Percentiles rank a stretch among this genome's conserved stretches.
These are phyloP conservation scores for Shiraia bambusicola DNA, from an alignment of 2,329 filamentous ascomycete genomes.

Conservation along the genomic window DNA sequence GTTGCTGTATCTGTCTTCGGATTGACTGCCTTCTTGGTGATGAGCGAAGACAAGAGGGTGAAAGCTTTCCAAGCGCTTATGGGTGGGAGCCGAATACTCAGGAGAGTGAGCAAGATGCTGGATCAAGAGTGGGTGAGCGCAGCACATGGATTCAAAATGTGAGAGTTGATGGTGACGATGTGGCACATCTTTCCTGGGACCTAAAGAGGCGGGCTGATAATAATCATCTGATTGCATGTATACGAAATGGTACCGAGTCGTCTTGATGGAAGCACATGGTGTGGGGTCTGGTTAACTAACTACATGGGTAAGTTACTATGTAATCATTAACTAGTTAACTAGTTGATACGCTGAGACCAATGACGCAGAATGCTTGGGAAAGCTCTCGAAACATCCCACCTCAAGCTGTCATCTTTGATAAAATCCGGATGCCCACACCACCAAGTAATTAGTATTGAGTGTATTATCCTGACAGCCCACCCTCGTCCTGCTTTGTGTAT, in stretches of 20 bases:
- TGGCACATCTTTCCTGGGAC: not conserved
- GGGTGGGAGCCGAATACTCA: slow-evolving; percentile 57
- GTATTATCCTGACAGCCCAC: too few species aligned
- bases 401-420: slow-evolving; percentile 1
- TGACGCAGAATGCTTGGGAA: slow-evolving; percentile 27
- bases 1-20: slow-evolving; percentile 37
- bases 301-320: too few species aligned
- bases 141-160: slow-evolving; percentile 34
- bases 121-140: slow-evolving; percentile 54
- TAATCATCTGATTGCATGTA: not conserved
- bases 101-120: slow-evolving; percentile 53
- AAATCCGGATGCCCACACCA: slow-evolving; percentile 2
- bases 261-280: not conserved
- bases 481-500: too few species aligned
- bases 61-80: slow-evolving; percentile 54
- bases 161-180: not conserved
- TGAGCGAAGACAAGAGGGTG: slow-evolving; percentile 55
- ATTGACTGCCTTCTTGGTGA: slow-evolving; percentile 58
- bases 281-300: not conserved
- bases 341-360: slow-evolving; percentile 17
- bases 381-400: slow-evolving; percentile 17
- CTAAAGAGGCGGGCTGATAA: too few species aligned
- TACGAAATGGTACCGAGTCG: not conserved
- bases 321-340: too few species aligned
- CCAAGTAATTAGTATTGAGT: too few species aligned